Evolutionary conservation across 23 red algal species (phyloP).

Genomic region (Chondrus crispus): DNA sequence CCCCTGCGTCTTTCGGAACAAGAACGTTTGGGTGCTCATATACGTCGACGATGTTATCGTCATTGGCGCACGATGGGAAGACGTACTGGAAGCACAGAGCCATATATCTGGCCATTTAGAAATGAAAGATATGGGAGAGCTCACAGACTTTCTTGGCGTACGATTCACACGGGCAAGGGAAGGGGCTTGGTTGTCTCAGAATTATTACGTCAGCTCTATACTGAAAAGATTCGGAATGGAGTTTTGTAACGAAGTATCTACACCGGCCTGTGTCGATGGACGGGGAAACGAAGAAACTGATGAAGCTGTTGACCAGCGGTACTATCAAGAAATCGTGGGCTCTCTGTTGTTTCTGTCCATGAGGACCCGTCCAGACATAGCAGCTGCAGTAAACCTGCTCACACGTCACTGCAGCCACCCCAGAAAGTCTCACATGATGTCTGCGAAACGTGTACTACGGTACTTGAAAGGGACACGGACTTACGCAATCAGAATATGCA

Average conservation of each 20-base stretch:
- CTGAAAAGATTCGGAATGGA: background rate
- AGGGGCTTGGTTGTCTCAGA: background rate
- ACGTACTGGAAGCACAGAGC: background rate
- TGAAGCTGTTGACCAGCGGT: too few relatives aligned
- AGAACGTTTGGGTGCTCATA: background rate
- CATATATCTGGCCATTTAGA: background rate
- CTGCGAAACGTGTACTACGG: too few relatives aligned
- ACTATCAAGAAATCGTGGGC: background rate
- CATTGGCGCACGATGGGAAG: background rate
- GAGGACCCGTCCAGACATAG: constrained; percentile 16
- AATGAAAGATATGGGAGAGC: background rate
- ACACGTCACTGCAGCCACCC: too few relatives aligned
- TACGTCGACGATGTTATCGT: background rate
- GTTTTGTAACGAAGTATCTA: background rate
- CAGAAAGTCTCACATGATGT: too few relatives aligned
- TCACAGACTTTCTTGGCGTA: background rate
- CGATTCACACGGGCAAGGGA: background rate
- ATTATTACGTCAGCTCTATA: background rate
- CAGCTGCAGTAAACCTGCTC: too few relatives aligned
- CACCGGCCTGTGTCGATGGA: background rate
- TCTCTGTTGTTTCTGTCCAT: background rate
- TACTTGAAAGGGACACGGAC: too few relatives aligned
- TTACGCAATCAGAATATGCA: too few relatives aligned
- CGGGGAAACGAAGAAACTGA: background rate
- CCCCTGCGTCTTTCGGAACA: background rate